Evolutionary conservation across 371 early-diverging fungal species (phyloP), one percentile per base, ranked within the genome.

Genomic region (Lichtheimia ornata): DNA sequence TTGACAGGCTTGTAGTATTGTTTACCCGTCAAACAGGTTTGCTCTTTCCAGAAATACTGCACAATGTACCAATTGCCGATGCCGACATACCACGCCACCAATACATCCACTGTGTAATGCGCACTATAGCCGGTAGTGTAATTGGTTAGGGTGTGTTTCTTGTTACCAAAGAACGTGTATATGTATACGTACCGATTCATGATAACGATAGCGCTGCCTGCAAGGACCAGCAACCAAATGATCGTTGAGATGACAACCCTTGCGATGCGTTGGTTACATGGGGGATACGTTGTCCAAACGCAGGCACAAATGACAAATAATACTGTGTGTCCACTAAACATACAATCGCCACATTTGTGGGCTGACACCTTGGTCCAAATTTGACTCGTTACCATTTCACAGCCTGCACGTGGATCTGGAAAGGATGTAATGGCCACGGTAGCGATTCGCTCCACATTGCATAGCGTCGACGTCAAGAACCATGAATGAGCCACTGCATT

Each of bases 301-400:
- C 51, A 59, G n/a, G 50, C 52, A 42, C 59, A 59, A 11, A 59
- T 50, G 6, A 59, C 43, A 59, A 59, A 59, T 11, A 59, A 40
- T 14, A 42, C 59, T 1, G 59, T 51, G 24, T 59, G 41, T 2
- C 51, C 59, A 42, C 50, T 59, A 40, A 59, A 50, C 52, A 59
- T 59, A 20, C 52, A 59, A 24, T 59, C 58, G 58, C 58, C 58
- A 49, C 58, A 57, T 35, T 57, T 57, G 20, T 57, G 49, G 7
- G 59, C 59, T 17, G 50, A 44, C 20, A 42, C 11, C 30, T 49
- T 59, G n/a, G 44, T 49, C 15, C 44, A 28, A 25, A 56, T 43
- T 30, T 44, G 30, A 20, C 44, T 44, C 42, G 58, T 43, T 20
- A 57, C 49, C 28, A 47, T 57, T 49, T 57, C 49, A 25, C 58